Percentiles rank a stretch among this genome's conserved stretches.
phyloP scores from a whole-genome alignment of 768 basidiomycete genomes.

The Hysterangium stoloniferum region DNA sequence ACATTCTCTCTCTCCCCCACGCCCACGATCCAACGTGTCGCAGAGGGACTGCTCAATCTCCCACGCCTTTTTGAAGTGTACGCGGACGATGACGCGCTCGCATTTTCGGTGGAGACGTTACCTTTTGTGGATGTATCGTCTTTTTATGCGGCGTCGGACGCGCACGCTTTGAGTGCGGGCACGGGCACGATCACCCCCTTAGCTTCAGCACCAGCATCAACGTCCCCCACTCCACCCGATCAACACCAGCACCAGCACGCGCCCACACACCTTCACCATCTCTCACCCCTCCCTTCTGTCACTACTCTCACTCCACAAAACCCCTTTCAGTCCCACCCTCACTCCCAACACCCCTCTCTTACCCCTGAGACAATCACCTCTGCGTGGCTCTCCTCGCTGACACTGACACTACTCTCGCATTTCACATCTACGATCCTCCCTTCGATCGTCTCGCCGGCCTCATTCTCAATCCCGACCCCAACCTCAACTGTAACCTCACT shows the following conservation, averaged over 20 bases:
- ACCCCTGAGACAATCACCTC: constrained; percentile 78
- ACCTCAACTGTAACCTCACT: too few relatives aligned
- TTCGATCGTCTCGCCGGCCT: too few relatives aligned
- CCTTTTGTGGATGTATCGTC: constrained; percentile 58
- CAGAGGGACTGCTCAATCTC: constrained; percentile 91
- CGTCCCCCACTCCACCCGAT: not conserved
- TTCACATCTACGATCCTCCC: constrained; percentile 68
- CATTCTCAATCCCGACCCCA: too few relatives aligned
- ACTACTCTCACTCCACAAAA: constrained; percentile 18
- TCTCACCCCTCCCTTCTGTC: constrained; percentile 28
- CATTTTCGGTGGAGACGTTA: constrained; percentile 79
- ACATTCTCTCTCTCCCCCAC: constrained; percentile 91
- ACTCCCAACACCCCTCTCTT: constrained; percentile 24
- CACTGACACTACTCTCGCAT: constrained; percentile 67
- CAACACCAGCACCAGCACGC: not conserved
- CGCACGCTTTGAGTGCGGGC: too few relatives aligned
- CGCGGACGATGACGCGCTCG: constrained; percentile 83
- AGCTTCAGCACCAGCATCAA: too few relatives aligned
- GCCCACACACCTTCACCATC: constrained; percentile 31
- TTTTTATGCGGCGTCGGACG: constrained; percentile 9
- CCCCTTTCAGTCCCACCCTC: too few relatives aligned
- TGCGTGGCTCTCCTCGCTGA: constrained; percentile 90
- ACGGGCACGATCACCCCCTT: too few relatives aligned
- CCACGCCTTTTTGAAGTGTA: constrained; percentile 93
- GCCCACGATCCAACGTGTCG: constrained; percentile 78